phyloP scores from a whole-genome alignment of 2,329 filamentous ascomycete species.

The Fusarium sp. region DNA sequence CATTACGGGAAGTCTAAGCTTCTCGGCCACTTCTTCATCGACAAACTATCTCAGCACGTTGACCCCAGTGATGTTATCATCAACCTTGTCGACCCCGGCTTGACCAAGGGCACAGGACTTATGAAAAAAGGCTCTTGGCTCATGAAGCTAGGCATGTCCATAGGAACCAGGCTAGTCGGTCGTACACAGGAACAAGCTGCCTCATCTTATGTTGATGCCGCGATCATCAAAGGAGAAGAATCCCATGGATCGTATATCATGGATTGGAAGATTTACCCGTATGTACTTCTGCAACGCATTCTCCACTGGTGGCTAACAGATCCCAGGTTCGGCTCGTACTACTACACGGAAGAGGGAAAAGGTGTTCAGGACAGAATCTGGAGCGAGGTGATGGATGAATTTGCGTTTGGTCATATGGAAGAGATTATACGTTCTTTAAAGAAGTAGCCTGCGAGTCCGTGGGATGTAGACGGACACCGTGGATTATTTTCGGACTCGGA shows the following conservation, averaged over 20 bases:
- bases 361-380: not conserved
- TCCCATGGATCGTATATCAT: constrained; percentile 3
- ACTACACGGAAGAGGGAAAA: not conserved
- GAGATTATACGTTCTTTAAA: not conserved
- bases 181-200: not conserved
- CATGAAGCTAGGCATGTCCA: not conserved
- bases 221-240: not conserved
- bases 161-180: not conserved
- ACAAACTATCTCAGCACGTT: not conserved
- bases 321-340: not conserved
- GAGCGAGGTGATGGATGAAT: constrained; percentile 11
- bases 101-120: constrained; percentile 1
- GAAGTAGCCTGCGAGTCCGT: rapidly evolving
- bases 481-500: not conserved
- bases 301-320: too few relatives aligned
- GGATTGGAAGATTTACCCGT: constrained; percentile 8
- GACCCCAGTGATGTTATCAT: not conserved
- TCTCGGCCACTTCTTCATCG: not conserved
- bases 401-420: not conserved
- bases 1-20: constrained; percentile 1
- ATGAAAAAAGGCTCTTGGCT: not conserved
- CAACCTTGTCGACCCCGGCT: not conserved
- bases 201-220: not conserved
- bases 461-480: not conserved
- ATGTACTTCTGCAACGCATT: not conserved